A percentile compares a stretch with the other conserved stretches of the same genome.
These are phyloP conservation scores for Penicillium sp. DNA, from an alignment of 2,329 filamentous ascomycete genomes.

Conservation along the genomic window DNA sequence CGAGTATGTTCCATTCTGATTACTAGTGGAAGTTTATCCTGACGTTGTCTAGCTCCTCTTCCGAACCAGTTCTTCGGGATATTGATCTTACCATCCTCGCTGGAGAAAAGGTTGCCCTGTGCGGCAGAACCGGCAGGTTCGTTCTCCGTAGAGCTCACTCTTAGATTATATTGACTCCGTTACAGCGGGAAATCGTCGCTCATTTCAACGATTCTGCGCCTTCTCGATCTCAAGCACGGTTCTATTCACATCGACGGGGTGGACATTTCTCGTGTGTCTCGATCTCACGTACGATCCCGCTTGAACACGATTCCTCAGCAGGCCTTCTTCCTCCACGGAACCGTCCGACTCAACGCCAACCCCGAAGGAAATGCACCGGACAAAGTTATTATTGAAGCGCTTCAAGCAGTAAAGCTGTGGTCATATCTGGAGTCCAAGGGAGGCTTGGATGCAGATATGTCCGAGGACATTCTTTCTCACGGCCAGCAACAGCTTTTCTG, in stretches of 20 bases:
- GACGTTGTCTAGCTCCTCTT: slow-evolving; percentile 4
- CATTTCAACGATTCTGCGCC: slow-evolving; percentile 29
- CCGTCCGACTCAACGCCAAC: slow-evolving; percentile 20
- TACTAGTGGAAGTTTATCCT: background rate
- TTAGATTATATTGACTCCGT: background rate
- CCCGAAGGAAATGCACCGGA: slow-evolving; percentile 17
- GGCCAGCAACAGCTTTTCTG: slow-evolving; percentile 63
- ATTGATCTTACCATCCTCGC: slow-evolving; percentile 24
- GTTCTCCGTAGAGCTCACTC: background rate
- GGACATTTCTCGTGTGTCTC: slow-evolving; percentile 25
- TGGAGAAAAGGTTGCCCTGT: slow-evolving; percentile 34
- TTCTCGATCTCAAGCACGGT: slow-evolving; percentile 31
- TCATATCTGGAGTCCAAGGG: slow-evolving; percentile 29
- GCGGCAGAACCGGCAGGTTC: slow-evolving; percentile 34
- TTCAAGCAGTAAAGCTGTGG: slow-evolving; percentile 31
- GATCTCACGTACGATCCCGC: slow-evolving; percentile 24
- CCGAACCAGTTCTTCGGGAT: slow-evolving; percentile 19
- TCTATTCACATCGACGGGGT: slow-evolving; percentile 30
- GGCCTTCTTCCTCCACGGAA: slow-evolving; percentile 29
- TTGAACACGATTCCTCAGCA: slow-evolving; percentile 35
- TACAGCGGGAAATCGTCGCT: slow-evolving; percentile 32
- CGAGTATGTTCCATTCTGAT: slow-evolving; percentile 24
- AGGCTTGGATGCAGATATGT: slow-evolving; percentile 36
- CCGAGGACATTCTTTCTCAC: slow-evolving; percentile 41
- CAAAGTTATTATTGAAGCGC: slow-evolving; percentile 24